Percentiles rank a stretch among this genome's conserved stretches.
These are phyloP conservation scores for Ganoderma lucidum DNA, from an alignment of 1,284 basidiomycete species.

Conservation along the genomic window DNA sequence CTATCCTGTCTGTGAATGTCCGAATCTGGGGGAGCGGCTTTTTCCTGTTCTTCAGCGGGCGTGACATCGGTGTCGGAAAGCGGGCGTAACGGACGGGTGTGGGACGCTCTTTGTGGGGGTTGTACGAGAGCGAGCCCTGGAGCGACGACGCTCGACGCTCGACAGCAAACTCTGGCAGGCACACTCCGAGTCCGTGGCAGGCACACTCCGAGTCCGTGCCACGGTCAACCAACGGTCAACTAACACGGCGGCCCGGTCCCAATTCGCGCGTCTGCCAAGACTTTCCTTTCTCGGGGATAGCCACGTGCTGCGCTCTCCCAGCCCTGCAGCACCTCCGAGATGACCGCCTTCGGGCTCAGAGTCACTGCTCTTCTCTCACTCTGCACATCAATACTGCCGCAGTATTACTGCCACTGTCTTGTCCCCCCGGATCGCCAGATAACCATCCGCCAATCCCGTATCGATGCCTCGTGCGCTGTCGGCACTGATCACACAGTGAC, in stretches of 20 bases:
- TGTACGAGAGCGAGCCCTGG: background rate
- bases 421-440: background rate
- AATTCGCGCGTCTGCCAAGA: background rate
- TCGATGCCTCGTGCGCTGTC: background rate
- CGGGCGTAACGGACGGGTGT: background rate
- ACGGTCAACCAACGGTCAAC: background rate
- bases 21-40: slow-evolving; percentile 28
- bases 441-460: background rate
- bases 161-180: background rate
- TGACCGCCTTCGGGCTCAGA: background rate
- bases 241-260: background rate
- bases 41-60: slow-evolving; percentile 14
- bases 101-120: background rate
- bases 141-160: background rate
- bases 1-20: slow-evolving; percentile 28
- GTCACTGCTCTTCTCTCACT: background rate
- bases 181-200: too few species aligned
- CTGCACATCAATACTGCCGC: background rate
- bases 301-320: background rate
- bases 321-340: background rate
- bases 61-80: slow-evolving; percentile 12
- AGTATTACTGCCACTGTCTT: background rate
- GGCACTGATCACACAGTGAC: background rate
- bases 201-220: too few species aligned
- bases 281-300: background rate